Evolutionary conservation across 108 stramenopile genomes (phyloP).

Genomic region (Nannochloropsis salina): DNA sequence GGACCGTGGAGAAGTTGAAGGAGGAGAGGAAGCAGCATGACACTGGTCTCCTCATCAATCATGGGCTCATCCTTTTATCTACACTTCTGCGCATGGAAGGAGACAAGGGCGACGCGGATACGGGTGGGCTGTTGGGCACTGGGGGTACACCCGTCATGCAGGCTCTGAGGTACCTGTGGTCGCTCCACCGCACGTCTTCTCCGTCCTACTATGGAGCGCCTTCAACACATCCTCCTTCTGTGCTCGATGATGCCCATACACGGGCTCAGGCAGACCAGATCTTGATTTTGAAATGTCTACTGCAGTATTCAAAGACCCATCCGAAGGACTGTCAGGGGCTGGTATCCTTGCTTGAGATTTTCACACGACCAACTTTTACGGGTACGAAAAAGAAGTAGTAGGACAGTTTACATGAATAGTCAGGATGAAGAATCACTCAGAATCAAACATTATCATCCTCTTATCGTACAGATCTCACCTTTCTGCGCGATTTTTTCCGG

Average conservation of each 20-base stretch:
- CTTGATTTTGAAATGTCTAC: neutral
- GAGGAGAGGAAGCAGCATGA: neutral
- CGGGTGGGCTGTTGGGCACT: neutral
- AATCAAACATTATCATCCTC: neutral
- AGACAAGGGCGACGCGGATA: neutral
- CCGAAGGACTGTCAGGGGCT: neutral
- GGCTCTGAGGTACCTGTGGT: neutral
- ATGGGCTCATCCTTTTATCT: neutral
- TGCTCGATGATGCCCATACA: neutral
- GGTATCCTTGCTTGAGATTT: neutral
- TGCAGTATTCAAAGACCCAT: neutral
- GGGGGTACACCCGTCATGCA: neutral
- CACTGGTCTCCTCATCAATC: neutral
- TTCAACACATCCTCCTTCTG: neutral
- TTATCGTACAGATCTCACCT: neutral
- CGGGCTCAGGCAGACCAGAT: neutral
- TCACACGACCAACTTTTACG: neutral
- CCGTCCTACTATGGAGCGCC: neutral
- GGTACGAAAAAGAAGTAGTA: neutral
- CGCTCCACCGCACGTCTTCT: neutral
- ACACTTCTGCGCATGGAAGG: neutral
- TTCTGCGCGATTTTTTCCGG: conserved; percentile 6
- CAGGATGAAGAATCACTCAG: neutral
- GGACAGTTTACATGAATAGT: neutral
- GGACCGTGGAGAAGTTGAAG: conserved; percentile 17